These are phyloP conservation scores for Penicillium ochrochloron DNA, from an alignment of 495 filamentous ascomycete species.

Conservation along the genomic window DNA sequence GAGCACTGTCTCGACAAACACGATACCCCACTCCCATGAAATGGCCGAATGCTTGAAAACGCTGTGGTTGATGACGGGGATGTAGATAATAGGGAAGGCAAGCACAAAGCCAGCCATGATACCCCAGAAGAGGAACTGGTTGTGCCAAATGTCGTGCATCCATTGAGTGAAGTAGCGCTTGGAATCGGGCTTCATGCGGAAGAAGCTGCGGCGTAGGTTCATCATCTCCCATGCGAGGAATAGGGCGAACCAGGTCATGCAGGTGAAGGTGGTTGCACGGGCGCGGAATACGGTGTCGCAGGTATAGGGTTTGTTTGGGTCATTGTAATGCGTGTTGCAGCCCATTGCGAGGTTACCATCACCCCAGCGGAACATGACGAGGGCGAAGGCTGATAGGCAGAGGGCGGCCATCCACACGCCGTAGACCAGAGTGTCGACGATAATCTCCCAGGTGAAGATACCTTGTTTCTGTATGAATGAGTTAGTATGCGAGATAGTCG, in stretches of 20 bases:
- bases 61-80: conserved; percentile 67
- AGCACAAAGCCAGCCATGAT: conserved; percentile 71
- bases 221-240: conserved; percentile 79
- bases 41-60: conserved; percentile 77
- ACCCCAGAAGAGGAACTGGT: conserved; percentile 73
- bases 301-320: conserved; percentile 30
- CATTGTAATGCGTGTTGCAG: conserved; percentile 64
- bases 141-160: conserved; percentile 68
- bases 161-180: conserved; percentile 58
- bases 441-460: conserved; percentile 70
- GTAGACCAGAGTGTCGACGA: conserved; percentile 71
- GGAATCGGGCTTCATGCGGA: conserved; percentile 64
- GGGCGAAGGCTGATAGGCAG: conserved; percentile 65
- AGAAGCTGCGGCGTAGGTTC: conserved; percentile 68
- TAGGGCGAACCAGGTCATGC: conserved; percentile 75
- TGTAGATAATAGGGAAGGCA: conserved; percentile 73
- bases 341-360: conserved; percentile 63
- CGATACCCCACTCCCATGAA: conserved; percentile 74
- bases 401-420: conserved; percentile 72
- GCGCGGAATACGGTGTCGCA: conserved; percentile 74
- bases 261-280: conserved; percentile 71
- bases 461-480: conserved; percentile 56
- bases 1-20: conserved; percentile 58
- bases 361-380: conserved; percentile 70
- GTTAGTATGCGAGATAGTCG: conserved; percentile 29